Evolutionary conservation across 2,329 filamentous ascomycete species (phyloP), one percentile per base, ranked within the genome.

Genomic region (Fusarium gaditjirri): DNA sequence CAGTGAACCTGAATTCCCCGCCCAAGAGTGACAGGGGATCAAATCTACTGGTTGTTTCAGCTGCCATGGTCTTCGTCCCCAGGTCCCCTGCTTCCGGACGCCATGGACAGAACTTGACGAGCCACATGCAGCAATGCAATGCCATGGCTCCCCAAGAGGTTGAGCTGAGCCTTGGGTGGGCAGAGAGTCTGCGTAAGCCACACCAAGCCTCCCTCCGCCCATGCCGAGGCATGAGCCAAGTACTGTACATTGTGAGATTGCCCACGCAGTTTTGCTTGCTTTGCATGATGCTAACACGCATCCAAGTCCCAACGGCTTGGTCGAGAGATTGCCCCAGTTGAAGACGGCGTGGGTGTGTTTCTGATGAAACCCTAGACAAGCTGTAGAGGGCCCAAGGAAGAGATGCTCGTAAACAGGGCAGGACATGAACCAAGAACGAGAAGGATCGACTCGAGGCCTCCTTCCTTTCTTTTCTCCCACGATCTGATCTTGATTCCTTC

Each of bases 121-220:
- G 73, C 73, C 75, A 75, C 75, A 72, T 49, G 49, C 64, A 71
- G 68, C 66, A 72, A 77, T 75, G 68, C 66, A 72, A 77, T 75
- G 73, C 62, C 55, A 60, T 60, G 47, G 39, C 42, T 58, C 61
- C 68, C 41, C 25, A 25, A 27, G 38, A 38, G 39, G 33, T 36
- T 52, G 21, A 54, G 17, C 25, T 31, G 21, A 54, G 21, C 27
- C 25, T 27, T 39, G 52, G 50, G 54, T 23, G 38, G 31, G 52
- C 42, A 54, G 42, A 52, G 44, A 58, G 52, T 38, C 41, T 56
- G 53, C 42, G 39, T 38, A 68, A 73, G 67, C 70, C 71, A 72
- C 65, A 39, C 39, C 54, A 59, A 73, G 56, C 66, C 70, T 59
- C 61, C 50, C 52, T 73, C 62, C 57, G 57, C 58, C 57, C 43